Percentiles rank a stretch among this genome's conserved stretches.
These are phyloP conservation scores for Petrea volubilis DNA, from an alignment of 257 asterid genomes.

Conservation along the genomic window DNA sequence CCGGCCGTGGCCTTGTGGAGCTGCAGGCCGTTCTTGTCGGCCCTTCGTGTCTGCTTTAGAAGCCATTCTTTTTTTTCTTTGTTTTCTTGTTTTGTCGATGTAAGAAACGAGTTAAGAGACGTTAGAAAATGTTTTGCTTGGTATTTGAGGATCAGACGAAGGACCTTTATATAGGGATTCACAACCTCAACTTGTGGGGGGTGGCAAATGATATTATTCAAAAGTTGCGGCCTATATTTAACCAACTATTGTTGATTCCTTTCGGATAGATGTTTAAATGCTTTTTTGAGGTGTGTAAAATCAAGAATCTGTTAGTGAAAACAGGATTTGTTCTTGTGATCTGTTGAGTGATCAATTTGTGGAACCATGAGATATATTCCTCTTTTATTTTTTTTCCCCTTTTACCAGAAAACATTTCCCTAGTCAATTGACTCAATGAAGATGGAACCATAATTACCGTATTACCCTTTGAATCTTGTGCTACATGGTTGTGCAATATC, in stretches of 20 bases:
- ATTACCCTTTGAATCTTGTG: no score
- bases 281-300: neutral
- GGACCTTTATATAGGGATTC: slow-evolving; percentile 24
- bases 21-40: neutral
- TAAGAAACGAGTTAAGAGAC: neutral
- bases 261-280: slow-evolving; percentile 13
- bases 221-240: neutral
- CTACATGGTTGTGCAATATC: no score
- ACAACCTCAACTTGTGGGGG: neutral
- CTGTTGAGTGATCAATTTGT: neutral
- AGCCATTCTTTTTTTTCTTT: slow-evolving; percentile 32
- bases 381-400: no score
- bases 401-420: no score
- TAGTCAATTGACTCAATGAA: neutral
- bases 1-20: neutral
- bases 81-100: no score
- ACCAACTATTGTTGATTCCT: slow-evolving; percentile 19
- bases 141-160: slow-evolving; percentile 1
- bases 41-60: slow-evolving; percentile 24
- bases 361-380: neutral
- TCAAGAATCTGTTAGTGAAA: slow-evolving; percentile 18
- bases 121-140: neutral
- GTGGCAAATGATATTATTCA: neutral
- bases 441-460: neutral
- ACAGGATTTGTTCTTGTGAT: neutral